Evolutionary conservation across 805 yeast species (phyloP).

Genomic region (Starmerella riodocensis): DNA sequence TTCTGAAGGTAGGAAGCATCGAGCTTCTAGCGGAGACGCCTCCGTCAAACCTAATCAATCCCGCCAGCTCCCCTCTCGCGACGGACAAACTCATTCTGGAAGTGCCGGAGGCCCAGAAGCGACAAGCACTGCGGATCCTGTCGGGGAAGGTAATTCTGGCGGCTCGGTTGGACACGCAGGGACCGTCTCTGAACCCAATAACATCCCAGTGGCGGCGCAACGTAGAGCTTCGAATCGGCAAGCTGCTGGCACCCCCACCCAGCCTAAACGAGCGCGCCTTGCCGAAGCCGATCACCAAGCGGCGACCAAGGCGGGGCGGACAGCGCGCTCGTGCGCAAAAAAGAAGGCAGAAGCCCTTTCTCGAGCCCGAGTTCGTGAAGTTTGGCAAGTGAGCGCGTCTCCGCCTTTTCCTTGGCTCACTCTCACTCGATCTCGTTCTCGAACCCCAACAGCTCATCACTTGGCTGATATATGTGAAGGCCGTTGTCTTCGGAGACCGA

Average conservation of each 20-base stretch:
- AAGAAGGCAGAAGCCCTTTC: slow-evolving; percentile 67
- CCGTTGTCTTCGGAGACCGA: slow-evolving; percentile 78
- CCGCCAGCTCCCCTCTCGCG: slow-evolving; percentile 22
- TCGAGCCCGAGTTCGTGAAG: slow-evolving; percentile 71
- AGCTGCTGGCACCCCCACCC: slow-evolving; percentile 67
- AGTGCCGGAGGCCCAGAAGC: slow-evolving; percentile 25
- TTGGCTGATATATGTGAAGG: slow-evolving; percentile 75
- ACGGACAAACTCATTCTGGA: slow-evolving; percentile 22
- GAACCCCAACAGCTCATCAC: background rate
- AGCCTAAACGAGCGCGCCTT: slow-evolving; percentile 46
- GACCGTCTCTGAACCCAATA: slow-evolving; percentile 44
- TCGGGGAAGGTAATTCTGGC: slow-evolving; percentile 73
- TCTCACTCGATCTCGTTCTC: background rate
- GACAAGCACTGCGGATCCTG: slow-evolving; percentile 63
- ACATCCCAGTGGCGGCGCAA: slow-evolving; percentile 39
- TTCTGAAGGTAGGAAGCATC: slow-evolving; percentile 59
- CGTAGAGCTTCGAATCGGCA: slow-evolving; percentile 49
- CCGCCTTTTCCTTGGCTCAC: background rate
- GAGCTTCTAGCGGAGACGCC: slow-evolving; percentile 54
- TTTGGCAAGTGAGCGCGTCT: slow-evolving; percentile 27
- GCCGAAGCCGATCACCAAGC: slow-evolving; percentile 61
- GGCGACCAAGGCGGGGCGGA: slow-evolving; percentile 80
- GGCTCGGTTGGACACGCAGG: slow-evolving; percentile 50
- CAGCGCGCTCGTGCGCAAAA: slow-evolving; percentile 63
- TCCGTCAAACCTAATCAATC: slow-evolving; percentile 67